Evolutionary conservation across 441 rosid species (phyloP).

Genomic region (Gossypium trilobum): DNA sequence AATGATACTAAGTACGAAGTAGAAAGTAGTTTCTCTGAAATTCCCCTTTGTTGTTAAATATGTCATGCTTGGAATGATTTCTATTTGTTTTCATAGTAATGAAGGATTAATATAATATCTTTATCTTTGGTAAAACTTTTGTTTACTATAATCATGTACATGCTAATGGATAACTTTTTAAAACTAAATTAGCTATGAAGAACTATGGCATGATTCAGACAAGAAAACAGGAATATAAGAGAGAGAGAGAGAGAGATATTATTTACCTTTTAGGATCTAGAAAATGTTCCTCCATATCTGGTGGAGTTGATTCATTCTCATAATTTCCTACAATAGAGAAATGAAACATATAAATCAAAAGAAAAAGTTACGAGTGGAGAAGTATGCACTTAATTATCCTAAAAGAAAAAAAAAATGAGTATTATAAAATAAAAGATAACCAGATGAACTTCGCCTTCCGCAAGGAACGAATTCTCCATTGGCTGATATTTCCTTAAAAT

Average conservation of each 20-base stretch:
- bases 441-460: slow-evolving; percentile 32
- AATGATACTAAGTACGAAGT: no score
- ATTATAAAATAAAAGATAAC: background rate
- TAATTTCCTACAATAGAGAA: slow-evolving; percentile 22
- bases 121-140: background rate
- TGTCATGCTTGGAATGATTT: no score
- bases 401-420: no score
- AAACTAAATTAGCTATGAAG: no score
- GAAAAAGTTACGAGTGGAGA: background rate
- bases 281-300: no score
- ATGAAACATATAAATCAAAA: background rate
- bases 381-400: background rate
- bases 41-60: no score
- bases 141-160: background rate
- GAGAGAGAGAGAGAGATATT: no score
- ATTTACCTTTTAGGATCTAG: no score
- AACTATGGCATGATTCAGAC: background rate
- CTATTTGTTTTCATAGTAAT: background rate
- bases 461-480: slow-evolving; percentile 40
- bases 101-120: no score
- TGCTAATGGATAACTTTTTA: background rate
- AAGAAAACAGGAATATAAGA: background rate
- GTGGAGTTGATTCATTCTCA: slow-evolving; percentile 22
- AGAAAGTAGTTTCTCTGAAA: no score
- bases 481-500: slow-evolving; percentile 38